Evolutionary conservation across 257 asterid species (phyloP).

Genomic region (Coffea eugenioides): DNA sequence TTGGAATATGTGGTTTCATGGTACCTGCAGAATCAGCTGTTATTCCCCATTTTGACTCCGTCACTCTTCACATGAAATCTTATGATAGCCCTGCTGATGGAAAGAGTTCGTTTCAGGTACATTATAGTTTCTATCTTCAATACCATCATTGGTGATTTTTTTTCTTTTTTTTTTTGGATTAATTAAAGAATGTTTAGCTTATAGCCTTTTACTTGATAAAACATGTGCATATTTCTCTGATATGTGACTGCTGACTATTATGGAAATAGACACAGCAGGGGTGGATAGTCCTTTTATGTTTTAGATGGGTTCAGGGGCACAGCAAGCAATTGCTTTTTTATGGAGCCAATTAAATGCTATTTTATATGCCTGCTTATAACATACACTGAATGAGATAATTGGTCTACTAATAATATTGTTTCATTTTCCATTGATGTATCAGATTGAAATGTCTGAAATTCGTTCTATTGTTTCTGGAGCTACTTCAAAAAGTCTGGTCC

Average conservation of each 20-base stretch:
- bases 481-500: conserved; percentile 87
- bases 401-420: neutral
- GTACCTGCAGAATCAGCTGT: conserved; percentile 90
- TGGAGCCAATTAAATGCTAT: neutral
- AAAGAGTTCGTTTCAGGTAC: conserved; percentile 96
- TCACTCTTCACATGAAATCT: conserved; percentile 96
- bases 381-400: neutral
- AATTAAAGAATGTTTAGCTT: neutral
- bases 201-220: neutral
- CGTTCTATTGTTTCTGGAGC: conserved; percentile 73
- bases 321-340: too few relatives aligned
- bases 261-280: neutral
- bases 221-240: neutral
- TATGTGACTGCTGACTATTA: neutral
- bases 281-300: neutral
- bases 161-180: neutral
- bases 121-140: neutral
- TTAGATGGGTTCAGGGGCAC: neutral
- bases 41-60: conserved; percentile 92
- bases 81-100: conserved; percentile 98
- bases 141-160: neutral
- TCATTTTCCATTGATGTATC: conserved; percentile 18
- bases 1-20: conserved; percentile 94
- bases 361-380: neutral
- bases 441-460: conserved; percentile 98